These are phyloP conservation scores for Aspergillus bombycis DNA, from an alignment of 2,329 filamentous ascomycete genomes.

Conservation along the genomic window DNA sequence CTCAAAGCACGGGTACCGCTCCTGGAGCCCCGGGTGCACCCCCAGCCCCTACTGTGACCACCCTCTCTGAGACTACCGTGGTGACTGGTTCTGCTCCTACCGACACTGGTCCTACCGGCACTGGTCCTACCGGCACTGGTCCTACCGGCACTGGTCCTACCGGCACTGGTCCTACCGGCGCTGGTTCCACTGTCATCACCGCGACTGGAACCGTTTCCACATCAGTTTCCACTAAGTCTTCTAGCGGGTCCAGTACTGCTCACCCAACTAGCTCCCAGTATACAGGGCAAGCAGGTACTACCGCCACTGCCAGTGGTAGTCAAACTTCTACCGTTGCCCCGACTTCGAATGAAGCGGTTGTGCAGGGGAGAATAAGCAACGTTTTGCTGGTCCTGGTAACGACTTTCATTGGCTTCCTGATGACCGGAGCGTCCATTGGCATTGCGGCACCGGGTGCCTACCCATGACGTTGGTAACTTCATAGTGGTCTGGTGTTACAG, in stretches of 20 bases:
- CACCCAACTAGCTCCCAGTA: slow-evolving; percentile 1
- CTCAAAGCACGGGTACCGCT: slow-evolving; percentile 1
- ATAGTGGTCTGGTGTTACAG: neutral
- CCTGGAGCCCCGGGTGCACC: slow-evolving; percentile 1
- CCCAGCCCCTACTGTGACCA: slow-evolving; percentile 7
- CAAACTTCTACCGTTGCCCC: slow-evolving; percentile 16
- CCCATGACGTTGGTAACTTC: neutral
- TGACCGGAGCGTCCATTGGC: neutral
- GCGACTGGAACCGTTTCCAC: neutral
- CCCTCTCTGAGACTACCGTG: slow-evolving; percentile 2
- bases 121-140: neutral
- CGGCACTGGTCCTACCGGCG: neutral
- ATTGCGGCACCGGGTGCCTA: neutral
- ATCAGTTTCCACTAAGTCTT: neutral
- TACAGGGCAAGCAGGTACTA: slow-evolving; percentile 1
- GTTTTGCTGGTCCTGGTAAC: slow-evolving; percentile 9
- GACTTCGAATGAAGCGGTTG: slow-evolving; percentile 23
- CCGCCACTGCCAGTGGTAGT: slow-evolving; percentile 9
- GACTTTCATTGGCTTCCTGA: slow-evolving; percentile 8
- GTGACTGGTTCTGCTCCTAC: slow-evolving; percentile 1
- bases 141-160: neutral
- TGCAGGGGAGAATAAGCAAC: slow-evolving; percentile 1
- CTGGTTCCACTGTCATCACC: slow-evolving; percentile 6
- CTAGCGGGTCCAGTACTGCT: neutral
- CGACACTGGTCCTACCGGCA: neutral